Evolutionary conservation across 2,329 filamentous ascomycete species (phyloP), one percentile per base, ranked within the genome.

Genomic region (Grosmannia huntii): DNA sequence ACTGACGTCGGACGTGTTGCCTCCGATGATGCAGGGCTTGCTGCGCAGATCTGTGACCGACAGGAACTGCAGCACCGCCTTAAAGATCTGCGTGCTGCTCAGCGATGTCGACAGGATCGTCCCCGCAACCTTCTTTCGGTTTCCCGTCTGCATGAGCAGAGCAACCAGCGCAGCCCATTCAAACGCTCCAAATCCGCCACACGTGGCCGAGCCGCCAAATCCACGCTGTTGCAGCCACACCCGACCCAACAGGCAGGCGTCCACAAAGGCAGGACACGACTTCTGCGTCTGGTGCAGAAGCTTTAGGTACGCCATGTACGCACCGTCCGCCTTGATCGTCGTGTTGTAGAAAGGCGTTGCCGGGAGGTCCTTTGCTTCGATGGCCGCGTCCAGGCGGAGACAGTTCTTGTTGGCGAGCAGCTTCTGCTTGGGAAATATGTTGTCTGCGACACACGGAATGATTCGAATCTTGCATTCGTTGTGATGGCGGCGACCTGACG

Each of bases 71-170:
- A 99, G 75, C 1, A 86, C 84, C 3, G 90, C 91, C 71, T 96
- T 97, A 79, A 99, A 96, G 51, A 97, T 78, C 70, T 97, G 92
- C 27, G 92, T 94, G 70, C 87, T 87, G 73, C 87, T 96, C 65
- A 96, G 87, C 9, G 89, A 89, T 5, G 82, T 77, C 6, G 90
- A 90, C 19, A 97, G 77, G 6, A 89, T 73, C 2, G 61, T 52
- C 23, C 86, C 79, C 62, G 84, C 81, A 0, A 57, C 19, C 36
- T 36, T 56, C 28, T 57, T 60, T 31, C 56, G 60, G 7, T 85
- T 86, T 28, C 89, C 89, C n/a, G 82, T 83, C 69, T 90, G 84
- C 49, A 97, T 76, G 2, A 97, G 75, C 16, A 96, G 75, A 36
- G 91, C 89, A 68, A 91, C 81, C 54, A 94, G 74, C n/a, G 83